Conservation (phyloP, 2,329 filamentous ascomycete genomes). For the Beauveria medogensis region DNA sequence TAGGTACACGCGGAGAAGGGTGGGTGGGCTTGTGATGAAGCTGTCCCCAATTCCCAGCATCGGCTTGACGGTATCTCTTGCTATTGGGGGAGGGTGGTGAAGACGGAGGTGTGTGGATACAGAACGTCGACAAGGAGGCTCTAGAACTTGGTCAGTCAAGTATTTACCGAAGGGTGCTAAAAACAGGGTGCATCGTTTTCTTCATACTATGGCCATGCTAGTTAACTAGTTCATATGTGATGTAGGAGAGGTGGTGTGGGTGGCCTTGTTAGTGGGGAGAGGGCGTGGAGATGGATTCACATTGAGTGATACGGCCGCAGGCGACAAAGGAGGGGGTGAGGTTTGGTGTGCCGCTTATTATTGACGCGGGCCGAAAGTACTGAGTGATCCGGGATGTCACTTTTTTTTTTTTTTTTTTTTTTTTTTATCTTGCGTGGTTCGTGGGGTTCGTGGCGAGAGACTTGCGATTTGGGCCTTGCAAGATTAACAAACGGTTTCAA, state of each 20-base stretch:
- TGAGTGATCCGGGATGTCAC: no score
- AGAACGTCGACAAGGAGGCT: neutral
- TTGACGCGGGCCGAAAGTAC: neutral
- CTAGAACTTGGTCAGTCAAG: neutral
- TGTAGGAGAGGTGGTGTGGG: neutral
- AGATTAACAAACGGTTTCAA: no score
- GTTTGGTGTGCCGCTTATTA: neutral
- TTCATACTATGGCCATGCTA: neutral
- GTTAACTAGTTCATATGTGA: neutral
- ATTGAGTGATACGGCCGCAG: neutral
- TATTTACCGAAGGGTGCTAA: neutral
- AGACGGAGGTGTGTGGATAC: neutral
- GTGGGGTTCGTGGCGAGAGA: no score
- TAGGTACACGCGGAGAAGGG: neutral
- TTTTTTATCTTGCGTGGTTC: no score
- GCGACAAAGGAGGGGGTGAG: neutral
- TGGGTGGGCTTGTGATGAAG: neutral
- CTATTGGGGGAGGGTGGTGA: neutral
- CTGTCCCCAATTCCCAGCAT: neutral
- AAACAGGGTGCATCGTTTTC: neutral
- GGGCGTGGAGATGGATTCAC: neutral
- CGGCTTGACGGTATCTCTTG: neutral
- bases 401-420: no score
- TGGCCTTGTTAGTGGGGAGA: neutral
- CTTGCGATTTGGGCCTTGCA: no score